phyloP scores from a whole-genome alignment of 164 flowering plant species.

The Aristolochia fimbriata region DNA sequence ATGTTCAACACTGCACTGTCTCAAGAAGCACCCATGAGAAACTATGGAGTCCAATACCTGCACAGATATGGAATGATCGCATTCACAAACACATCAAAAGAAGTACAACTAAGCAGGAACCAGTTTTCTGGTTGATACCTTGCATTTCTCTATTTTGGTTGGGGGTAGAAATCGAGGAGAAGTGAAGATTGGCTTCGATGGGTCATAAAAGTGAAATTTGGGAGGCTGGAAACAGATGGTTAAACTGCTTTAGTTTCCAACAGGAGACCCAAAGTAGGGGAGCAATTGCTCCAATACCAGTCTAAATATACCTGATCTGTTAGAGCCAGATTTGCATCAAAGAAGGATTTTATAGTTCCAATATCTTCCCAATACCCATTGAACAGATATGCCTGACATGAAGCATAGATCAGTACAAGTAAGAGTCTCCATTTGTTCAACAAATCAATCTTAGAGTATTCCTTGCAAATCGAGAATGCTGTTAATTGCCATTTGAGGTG shows the following conservation, averaged over 20 bases:
- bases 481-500: neutral
- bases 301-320: constrained; percentile 50
- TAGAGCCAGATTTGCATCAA: constrained; percentile 77
- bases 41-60: constrained; percentile 74
- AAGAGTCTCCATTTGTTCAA: no score
- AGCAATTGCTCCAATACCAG: no score
- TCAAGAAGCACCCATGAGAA: constrained; percentile 82
- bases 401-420: neutral
- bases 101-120: no score
- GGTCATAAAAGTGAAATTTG: constrained; percentile 66
- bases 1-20: constrained; percentile 56
- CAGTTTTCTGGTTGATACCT: constrained; percentile 22
- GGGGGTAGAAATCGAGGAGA: constrained; percentile 84
- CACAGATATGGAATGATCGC: constrained; percentile 1
- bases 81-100: neutral
- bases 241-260: neutral
- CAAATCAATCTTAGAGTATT: no score
- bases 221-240: constrained; percentile 35
- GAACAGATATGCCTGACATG: constrained; percentile 61
- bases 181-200: constrained; percentile 68
- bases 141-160: constrained; percentile 61
- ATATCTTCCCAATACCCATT: constrained; percentile 92
- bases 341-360: constrained; percentile 69
- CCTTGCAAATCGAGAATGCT: no score
- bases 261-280: no score